Evolutionary conservation across 768 basidiomycete genomes (phyloP).

Genomic region (Leucosporidium creatinivorum): DNA sequence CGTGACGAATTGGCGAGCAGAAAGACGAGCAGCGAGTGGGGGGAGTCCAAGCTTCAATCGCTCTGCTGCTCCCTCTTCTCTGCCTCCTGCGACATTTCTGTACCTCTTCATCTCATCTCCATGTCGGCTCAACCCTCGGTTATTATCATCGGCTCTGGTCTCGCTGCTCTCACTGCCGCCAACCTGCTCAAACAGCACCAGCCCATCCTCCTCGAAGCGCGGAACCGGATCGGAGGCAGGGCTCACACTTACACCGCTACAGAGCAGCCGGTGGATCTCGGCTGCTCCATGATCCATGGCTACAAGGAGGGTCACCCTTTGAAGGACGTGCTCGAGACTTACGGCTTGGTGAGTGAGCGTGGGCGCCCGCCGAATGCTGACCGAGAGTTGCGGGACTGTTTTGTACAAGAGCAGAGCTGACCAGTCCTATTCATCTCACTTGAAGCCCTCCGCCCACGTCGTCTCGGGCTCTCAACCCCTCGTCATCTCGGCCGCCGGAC

Average conservation of each 20-base stretch:
- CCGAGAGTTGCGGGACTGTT: no score
- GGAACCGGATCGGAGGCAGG: slow-evolving; percentile 21
- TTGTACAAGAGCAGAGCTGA: no score
- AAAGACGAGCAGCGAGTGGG: no score
- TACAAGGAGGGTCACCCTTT: slow-evolving; percentile 14
- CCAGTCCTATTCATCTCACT: neutral
- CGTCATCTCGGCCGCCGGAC: slow-evolving; percentile 1
- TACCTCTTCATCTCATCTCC: neutral
- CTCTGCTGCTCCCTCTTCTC: neutral
- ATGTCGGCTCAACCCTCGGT: neutral
- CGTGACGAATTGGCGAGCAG: no score
- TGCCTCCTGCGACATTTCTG: neutral
- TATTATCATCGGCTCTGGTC: slow-evolving; percentile 20
- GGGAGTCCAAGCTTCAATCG: no score
- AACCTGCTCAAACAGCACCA: neutral
- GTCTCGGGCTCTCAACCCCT: slow-evolving; percentile 8
- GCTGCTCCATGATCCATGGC: slow-evolving; percentile 14
- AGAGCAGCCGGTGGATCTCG: slow-evolving; percentile 19
- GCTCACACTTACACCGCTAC: slow-evolving; percentile 5
- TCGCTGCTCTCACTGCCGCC: slow-evolving; percentile 19
- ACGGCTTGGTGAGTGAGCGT: slow-evolving; percentile 11
- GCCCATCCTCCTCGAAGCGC: slow-evolving; percentile 22
- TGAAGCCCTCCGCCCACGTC: slow-evolving; percentile 12
- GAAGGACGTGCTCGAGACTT: neutral
- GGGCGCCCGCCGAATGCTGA: no score